phyloP scores from a whole-genome alignment of 2,329 filamentous ascomycete species.

The Ascochyta clinopodiicola region DNA sequence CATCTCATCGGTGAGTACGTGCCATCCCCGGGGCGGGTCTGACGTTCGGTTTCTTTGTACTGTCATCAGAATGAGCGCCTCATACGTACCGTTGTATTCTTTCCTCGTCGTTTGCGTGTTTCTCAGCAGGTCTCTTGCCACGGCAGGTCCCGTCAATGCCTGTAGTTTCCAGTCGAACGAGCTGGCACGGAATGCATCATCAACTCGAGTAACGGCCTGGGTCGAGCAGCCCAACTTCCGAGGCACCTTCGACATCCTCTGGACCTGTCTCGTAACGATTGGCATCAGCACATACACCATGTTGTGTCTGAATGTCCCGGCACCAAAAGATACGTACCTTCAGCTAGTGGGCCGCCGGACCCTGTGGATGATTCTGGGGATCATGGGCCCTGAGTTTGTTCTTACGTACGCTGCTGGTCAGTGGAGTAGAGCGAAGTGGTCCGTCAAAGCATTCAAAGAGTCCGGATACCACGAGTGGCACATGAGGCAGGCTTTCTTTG shows the following conservation, averaged over 20 bases:
- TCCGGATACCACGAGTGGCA: constrained; percentile 15
- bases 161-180: constrained; percentile 1
- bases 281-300: constrained; percentile 23
- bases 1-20: not conserved
- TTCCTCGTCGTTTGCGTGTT: not conserved
- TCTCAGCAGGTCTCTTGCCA: not conserved
- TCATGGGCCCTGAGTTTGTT: constrained; percentile 18
- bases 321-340: constrained; percentile 10
- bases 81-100: not conserved
- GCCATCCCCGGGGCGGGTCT: not conserved
- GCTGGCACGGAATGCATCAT: not conserved
- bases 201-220: constrained; percentile 16
- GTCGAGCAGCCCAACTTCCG: constrained; percentile 19
- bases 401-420: constrained; percentile 19
- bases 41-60: not conserved
- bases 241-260: constrained; percentile 27
- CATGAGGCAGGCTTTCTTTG: constrained; percentile 22
- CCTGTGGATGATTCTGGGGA: constrained; percentile 11
- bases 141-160: not conserved
- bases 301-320: constrained; percentile 20
- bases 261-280: constrained; percentile 21
- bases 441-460: constrained; percentile 12
- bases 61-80: not conserved
- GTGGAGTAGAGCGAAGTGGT: constrained; percentile 19
- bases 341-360: constrained; percentile 6